phyloP scores from a whole-genome alignment of 768 basidiomycete species.

The Lactarius hatsudake region DNA sequence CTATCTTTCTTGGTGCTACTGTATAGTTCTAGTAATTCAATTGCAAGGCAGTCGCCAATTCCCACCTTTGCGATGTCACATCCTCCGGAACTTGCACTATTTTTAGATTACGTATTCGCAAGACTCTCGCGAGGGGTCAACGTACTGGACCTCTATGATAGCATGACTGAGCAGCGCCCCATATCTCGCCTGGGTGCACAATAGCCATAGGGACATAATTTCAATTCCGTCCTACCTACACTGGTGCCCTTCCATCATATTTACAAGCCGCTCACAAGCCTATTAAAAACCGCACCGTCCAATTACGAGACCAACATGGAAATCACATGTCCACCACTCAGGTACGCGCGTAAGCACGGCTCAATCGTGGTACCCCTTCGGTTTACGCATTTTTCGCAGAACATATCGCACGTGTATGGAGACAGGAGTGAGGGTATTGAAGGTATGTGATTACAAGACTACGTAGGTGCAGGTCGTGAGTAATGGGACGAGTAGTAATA shows the following conservation, averaged over 20 bases:
- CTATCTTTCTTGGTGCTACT: not conserved
- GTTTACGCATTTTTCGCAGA: not conserved
- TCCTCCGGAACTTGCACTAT: not conserved
- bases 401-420: not conserved
- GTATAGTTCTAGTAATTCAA: not conserved
- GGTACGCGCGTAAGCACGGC: too few relatives aligned
- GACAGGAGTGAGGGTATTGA: not conserved
- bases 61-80: not conserved
- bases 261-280: too few relatives aligned
- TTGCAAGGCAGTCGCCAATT: not conserved
- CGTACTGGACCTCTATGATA: not conserved
- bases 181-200: not conserved
- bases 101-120: not conserved
- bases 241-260: too few relatives aligned
- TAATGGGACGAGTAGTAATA: not conserved
- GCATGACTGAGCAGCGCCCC: not conserved
- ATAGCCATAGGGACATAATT: not conserved
- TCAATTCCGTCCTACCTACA: too few relatives aligned
- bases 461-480: constrained; percentile 1
- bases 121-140: not conserved
- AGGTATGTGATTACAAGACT: constrained; percentile 10
- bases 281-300: too few relatives aligned
- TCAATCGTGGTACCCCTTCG: too few relatives aligned
- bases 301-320: too few relatives aligned
- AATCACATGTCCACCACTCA: too few relatives aligned